A percentile compares a stretch with the other conserved stretches of the same genome.
phyloP scores from a whole-genome alignment of 257 asterid species.

The Solanum sejunctum region DNA sequence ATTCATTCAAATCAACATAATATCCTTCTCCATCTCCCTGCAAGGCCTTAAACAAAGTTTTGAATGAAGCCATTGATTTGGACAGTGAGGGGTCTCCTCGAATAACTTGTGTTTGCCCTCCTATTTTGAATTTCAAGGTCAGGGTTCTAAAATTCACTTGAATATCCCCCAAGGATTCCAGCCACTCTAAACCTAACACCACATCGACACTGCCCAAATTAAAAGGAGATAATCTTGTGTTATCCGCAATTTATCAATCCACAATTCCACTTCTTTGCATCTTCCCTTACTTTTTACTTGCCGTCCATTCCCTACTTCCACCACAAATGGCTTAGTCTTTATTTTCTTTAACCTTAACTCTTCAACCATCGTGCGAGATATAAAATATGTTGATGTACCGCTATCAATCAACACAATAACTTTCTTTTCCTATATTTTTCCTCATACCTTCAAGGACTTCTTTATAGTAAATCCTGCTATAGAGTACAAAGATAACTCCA shows the following conservation, averaged over 20 bases:
- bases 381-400: background rate
- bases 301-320: background rate
- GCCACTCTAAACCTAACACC: background rate
- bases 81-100: background rate
- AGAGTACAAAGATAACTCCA: background rate
- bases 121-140: background rate
- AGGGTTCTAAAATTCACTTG: background rate
- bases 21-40: background rate
- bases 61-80: background rate
- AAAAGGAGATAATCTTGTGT: background rate
- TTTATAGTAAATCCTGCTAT: background rate
- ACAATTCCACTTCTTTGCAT: background rate
- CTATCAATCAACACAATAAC: background rate
- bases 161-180: background rate
- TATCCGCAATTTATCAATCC: background rate
- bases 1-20: background rate
- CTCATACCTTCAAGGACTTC: background rate
- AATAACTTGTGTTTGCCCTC: background rate
- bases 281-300: background rate
- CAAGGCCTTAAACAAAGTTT: background rate
- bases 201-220: background rate
- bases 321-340: background rate
- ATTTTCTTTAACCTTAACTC: background rate
- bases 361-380: background rate
- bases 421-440: background rate